These are phyloP conservation scores for Leptographium procerum DNA, from an alignment of 2,329 filamentous ascomycete species.

Conservation along the genomic window DNA sequence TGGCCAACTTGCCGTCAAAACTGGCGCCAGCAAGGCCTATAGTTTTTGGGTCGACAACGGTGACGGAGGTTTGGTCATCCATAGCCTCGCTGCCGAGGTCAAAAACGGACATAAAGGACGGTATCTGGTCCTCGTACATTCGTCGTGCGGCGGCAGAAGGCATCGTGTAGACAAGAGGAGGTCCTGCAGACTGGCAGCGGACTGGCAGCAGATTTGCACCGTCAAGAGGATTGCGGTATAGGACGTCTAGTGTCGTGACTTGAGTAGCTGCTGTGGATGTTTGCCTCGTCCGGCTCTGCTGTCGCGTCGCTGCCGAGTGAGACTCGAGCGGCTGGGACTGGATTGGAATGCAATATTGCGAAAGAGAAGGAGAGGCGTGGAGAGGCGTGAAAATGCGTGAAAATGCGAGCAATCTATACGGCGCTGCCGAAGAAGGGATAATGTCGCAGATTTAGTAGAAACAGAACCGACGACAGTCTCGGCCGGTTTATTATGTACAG, in stretches of 20 bases:
- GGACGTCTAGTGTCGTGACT: not conserved
- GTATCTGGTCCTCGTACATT: slow-evolving; percentile 59
- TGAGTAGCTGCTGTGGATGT: not conserved
- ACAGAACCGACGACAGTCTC: not conserved
- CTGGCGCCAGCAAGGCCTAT: slow-evolving; percentile 31
- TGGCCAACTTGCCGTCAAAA: slow-evolving; percentile 22
- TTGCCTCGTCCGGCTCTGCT: not conserved
- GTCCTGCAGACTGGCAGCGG: no score
- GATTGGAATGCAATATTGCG: not conserved
- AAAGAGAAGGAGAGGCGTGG: not conserved
- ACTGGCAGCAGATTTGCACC: no score
- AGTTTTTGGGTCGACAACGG: slow-evolving; percentile 42
- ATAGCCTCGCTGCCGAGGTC: slow-evolving; percentile 49
- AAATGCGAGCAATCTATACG: not conserved
- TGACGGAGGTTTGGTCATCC: slow-evolving; percentile 41
- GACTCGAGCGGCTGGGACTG: not conserved
- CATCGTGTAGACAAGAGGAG: slow-evolving; percentile 31
- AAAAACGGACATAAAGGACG: slow-evolving; percentile 67
- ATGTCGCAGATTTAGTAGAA: not conserved
- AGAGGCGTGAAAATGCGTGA: no score
- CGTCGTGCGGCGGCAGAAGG: slow-evolving; percentile 50
- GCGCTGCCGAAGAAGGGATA: not conserved
- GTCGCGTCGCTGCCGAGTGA: not conserved
- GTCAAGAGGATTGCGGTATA: not conserved
- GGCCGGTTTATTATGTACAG: not conserved